A percentile compares a stretch with the other conserved stretches of the same genome.
phyloP scores from a whole-genome alignment of 345 rosid species.

The Euphorbia pulcherrima region DNA sequence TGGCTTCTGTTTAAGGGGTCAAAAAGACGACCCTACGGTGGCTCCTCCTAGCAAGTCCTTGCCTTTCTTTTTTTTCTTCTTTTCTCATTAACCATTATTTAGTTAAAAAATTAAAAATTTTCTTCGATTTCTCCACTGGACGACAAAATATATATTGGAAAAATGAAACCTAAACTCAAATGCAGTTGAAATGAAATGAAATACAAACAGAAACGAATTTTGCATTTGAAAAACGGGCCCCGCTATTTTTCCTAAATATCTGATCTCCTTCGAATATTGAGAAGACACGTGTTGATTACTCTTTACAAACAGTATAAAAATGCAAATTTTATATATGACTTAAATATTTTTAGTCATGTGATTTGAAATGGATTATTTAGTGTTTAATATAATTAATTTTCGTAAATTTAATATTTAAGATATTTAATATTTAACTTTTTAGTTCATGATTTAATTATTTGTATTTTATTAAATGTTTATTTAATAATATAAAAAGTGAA shows the following conservation, averaged over 20 bases:
- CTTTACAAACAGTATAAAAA: conserved; percentile 17
- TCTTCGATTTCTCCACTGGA: background rate
- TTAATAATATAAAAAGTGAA: too few relatives aligned
- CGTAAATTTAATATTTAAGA: too few relatives aligned
- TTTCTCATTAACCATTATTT: background rate
- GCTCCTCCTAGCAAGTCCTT: conserved; percentile 17
- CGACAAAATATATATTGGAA: background rate
- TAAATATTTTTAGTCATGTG: too few relatives aligned
- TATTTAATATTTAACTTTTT: too few relatives aligned
- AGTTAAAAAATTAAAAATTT: background rate
- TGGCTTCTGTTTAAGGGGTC: conserved; percentile 28
- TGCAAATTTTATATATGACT: too few relatives aligned
- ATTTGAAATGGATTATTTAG: too few relatives aligned
- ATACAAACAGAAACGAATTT: conserved; percentile 10
- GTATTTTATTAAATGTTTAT: too few relatives aligned
- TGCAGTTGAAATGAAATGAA: conserved; percentile 24
- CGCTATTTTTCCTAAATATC: conserved; percentile 18
- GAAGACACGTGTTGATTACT: conserved; percentile 24
- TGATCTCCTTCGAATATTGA: background rate
- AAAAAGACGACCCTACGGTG: conserved; percentile 23
- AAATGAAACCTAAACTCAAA: conserved; percentile 15
- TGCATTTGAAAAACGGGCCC: conserved; percentile 16
- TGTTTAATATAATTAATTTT: too few relatives aligned
- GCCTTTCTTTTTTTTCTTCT: background rate
- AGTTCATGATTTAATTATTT: too few relatives aligned